These are phyloP conservation scores for Ambrosiella beaveri DNA, from an alignment of 2,329 filamentous ascomycete species.

Conservation along the genomic window DNA sequence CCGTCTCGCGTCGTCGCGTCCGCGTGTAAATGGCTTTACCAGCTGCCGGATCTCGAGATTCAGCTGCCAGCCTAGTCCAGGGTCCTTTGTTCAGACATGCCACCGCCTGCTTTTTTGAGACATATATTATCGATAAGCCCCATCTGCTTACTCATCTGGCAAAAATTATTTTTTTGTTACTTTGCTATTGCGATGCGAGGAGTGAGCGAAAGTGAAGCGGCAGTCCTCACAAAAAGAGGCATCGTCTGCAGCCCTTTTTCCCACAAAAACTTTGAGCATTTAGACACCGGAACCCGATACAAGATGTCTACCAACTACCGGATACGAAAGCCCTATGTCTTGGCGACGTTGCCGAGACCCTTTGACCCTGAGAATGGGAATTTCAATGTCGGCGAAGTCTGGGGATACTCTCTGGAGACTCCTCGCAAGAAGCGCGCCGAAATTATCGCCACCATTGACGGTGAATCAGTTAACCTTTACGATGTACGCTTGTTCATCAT, in stretches of 20 bases:
- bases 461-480: conserved; percentile 48
- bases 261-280: neutral
- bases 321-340: conserved; percentile 46
- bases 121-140: neutral
- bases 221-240: too few species aligned
- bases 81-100: neutral
- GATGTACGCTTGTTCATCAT: conserved; percentile 29
- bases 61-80: neutral
- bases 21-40: conserved; percentile 8
- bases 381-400: conserved; percentile 43
- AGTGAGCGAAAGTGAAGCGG: neutral
- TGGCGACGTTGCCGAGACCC: conserved; percentile 41
- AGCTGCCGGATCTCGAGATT: neutral
- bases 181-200: neutral
- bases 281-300: neutral
- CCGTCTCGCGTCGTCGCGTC: neutral
- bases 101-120: conserved; percentile 2
- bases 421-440: conserved; percentile 48
- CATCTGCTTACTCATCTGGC: conserved; percentile 11
- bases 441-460: conserved; percentile 45
- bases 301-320: conserved; percentile 42
- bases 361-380: conserved; percentile 30
- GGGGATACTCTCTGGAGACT: conserved; percentile 37
- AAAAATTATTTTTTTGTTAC: conserved; percentile 10
- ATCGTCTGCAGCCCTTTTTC: neutral